Evolutionary conservation across 768 basidiomycete species (phyloP), one percentile per base, ranked within the genome.

Genomic region (Thelephora ganbajun): DNA sequence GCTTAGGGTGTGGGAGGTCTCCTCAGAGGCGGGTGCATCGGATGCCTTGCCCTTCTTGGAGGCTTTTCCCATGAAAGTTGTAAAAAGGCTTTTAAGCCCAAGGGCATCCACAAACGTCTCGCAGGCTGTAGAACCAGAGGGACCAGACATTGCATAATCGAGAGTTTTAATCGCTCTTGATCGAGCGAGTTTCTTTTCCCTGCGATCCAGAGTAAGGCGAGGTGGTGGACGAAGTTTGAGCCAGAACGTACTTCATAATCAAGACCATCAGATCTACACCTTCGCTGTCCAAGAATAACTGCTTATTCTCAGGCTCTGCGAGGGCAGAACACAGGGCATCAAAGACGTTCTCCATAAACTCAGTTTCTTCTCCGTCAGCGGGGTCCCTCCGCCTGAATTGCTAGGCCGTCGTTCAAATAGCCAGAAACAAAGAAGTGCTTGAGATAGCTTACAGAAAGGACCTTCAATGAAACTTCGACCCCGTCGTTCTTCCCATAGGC

Each of bases 301-400:
- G 62, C 63, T 97, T 98, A 60, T 84, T 77, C 43, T 79, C 69
- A 12, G 80, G 69, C 62, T 94, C 92, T 33, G 70, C 76, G 19
- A 98, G 69, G 0, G 82, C 74, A 0, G 92, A 93, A 60, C 96
- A 98, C 19, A 99, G 63, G 0, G 80, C 64, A 59, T 97, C 88
- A 59, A 98, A 98, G 3, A 90, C 57, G 62, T 99, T 98, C 61
- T 98, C 96, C 92, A 98, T 93, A 63, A 91, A 98, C 61, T 99
- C 96, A 4, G 79, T 71, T 65, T 99, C 96, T 52, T 98, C 96
- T 6, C 82, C 73, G 53, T 92, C 82, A 0, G 68, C 67, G 12
- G 94, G 94, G 58, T 97, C 87, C 48, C 79, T 73, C 59, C 76
- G 74, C 36, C 93, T 82, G 60, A 83, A 98, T 79, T 84, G 83